Base-by-base conservation (phyloP, 2,329 filamentous ascomycete genomes). In the Ophiognomonia clavigignenti-juglandacearum region DNA sequence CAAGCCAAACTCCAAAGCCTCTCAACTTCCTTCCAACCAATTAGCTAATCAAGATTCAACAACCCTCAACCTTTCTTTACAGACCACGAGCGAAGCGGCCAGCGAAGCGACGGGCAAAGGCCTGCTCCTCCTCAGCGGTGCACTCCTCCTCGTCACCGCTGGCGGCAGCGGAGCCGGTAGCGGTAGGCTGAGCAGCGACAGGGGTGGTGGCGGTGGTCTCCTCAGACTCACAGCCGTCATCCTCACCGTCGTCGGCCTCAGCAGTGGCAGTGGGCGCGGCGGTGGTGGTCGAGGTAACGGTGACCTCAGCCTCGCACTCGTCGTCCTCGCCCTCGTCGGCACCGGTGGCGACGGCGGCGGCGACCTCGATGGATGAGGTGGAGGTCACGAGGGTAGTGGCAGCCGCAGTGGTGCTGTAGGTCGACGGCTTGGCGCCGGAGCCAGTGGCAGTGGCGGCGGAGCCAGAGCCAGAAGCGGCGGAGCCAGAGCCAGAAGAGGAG, bases 261-360 rank as follows among this genome's bases (percentile, higher is more conserved):
- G n/a, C 11, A 26, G 35, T 9, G 9, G 37, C 29, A 2, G 48
- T 50, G 31, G 27, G 35, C 6, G 18, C 44, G 4, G 48, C 39
- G 5, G 48, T 27, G 22, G 38, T 34, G 11, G 48, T 48, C 6
- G 48, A 43, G 10, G 48, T 51, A 16, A 51, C 37, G 8, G 48
- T 48, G 32, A 37, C 45, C 45, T 51, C 48, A 22, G 45, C 45
- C 1, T 26, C 31, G 26, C 45, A 51, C 16, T 36, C 37, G 1
- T 51, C 48, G 10, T 51, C 48, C 8, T 34, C 48, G 3, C 24
- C 23, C 2, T n/a, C n/a, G n/a, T n/a, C n/a, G n/a, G 48, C 16
- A 14, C 29, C 16, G 5, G 45, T 39, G 3, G 40, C 44, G 6
- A 29, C 45, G 13, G 39, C 42, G 20, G 36, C 27, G 6, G 37